phyloP scores from a whole-genome alignment of 1,284 basidiomycete genomes.

The Sparassis latifolia region DNA sequence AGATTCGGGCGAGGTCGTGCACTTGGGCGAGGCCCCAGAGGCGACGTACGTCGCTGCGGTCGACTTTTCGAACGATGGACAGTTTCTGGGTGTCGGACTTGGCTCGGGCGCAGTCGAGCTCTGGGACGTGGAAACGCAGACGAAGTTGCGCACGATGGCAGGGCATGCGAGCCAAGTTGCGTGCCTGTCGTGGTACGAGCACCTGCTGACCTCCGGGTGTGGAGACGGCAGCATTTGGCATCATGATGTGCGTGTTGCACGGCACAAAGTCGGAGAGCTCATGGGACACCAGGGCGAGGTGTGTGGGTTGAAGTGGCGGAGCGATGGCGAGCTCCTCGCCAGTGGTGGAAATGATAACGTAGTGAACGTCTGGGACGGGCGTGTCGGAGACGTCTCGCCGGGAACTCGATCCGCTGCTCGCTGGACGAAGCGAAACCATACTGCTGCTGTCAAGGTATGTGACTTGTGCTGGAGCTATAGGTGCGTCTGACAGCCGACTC shows the following conservation, averaged over 20 bases:
- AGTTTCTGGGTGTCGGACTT: slow-evolving; percentile 82
- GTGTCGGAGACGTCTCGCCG: slow-evolving; percentile 60
- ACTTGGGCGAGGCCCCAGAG: slow-evolving; percentile 71
- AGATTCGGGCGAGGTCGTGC: slow-evolving; percentile 78
- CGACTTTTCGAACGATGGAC: slow-evolving; percentile 84
- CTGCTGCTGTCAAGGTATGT: slow-evolving; percentile 85
- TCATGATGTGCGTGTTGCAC: slow-evolving; percentile 84
- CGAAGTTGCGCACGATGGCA: slow-evolving; percentile 82
- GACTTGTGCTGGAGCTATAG: too few relatives aligned
- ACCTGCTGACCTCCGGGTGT: slow-evolving; percentile 84
- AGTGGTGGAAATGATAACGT: slow-evolving; percentile 96
- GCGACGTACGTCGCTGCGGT: slow-evolving; percentile 74
- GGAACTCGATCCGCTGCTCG: slow-evolving; percentile 64
- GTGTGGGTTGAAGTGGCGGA: slow-evolving; percentile 78
- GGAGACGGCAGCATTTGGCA: slow-evolving; percentile 91
- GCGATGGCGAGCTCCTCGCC: slow-evolving; percentile 83
- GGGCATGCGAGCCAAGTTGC: slow-evolving; percentile 82
- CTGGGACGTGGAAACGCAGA: slow-evolving; percentile 86
- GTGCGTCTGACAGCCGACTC: background rate
- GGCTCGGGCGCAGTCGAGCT: slow-evolving; percentile 88
- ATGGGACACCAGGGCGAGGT: slow-evolving; percentile 88
- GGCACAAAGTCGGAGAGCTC: slow-evolving; percentile 87
- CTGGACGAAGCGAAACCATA: slow-evolving; percentile 93
- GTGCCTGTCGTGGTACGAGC: slow-evolving; percentile 79
- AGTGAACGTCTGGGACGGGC: slow-evolving; percentile 92